These are phyloP conservation scores for Lupinus albus DNA, from an alignment of 306 rosid genomes.

Conservation along the genomic window DNA sequence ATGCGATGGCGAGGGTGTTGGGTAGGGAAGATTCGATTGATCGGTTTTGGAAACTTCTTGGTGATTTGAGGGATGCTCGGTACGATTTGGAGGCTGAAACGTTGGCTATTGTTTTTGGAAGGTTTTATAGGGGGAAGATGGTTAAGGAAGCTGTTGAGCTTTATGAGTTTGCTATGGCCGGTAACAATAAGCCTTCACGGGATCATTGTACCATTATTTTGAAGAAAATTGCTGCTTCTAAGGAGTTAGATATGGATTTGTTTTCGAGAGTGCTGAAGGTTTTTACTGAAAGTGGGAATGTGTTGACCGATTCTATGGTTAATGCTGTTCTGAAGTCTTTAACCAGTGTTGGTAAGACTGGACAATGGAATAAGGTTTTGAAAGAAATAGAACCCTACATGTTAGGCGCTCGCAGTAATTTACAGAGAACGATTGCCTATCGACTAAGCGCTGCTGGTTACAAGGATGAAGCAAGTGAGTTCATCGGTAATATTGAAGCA, in stretches of 20 bases:
- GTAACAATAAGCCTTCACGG: constrained; percentile 56
- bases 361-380: constrained; percentile 61
- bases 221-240: constrained; percentile 55
- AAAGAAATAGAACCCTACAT: constrained; percentile 68
- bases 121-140: constrained; percentile 70
- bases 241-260: constrained; percentile 60
- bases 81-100: constrained; percentile 66
- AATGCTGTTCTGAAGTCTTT: constrained; percentile 63
- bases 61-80: constrained; percentile 62
- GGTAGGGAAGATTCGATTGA: constrained; percentile 73
- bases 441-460: constrained; percentile 54
- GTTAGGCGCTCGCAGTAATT: constrained; percentile 46
- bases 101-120: constrained; percentile 57
- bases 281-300: constrained; percentile 55
- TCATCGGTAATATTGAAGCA: constrained; percentile 53
- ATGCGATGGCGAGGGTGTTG: constrained; percentile 65
- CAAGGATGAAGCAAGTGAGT: constrained; percentile 55
- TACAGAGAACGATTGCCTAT: constrained; percentile 58
- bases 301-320: constrained; percentile 53
- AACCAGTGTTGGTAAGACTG: constrained; percentile 57
- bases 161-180: constrained; percentile 80
- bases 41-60: constrained; percentile 79
- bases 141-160: constrained; percentile 71
- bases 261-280: constrained; percentile 59
- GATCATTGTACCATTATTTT: constrained; percentile 58